Percentiles rank a stretch among this genome's conserved stretches.
Evolutionary conservation across 1,139 yeast genomes (phyloP).

Genomic region (Pichia sp.): DNA sequence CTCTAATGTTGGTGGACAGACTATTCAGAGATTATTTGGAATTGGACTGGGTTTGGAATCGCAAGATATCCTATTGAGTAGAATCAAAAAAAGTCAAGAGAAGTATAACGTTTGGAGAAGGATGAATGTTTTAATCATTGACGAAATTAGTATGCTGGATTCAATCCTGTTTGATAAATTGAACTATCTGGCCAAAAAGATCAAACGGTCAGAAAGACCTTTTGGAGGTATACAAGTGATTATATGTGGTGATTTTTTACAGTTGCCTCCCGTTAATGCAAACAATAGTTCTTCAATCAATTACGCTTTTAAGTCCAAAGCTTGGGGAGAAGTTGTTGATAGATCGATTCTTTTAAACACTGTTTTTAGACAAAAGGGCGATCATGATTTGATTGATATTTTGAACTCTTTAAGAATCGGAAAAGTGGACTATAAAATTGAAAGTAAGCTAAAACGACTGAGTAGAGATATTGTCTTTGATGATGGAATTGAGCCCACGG

Average conservation of each 20-base stretch:
- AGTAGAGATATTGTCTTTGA: slow-evolving; percentile 46
- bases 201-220: slow-evolving; percentile 40
- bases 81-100: slow-evolving; percentile 34
- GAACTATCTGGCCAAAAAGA: slow-evolving; percentile 46
- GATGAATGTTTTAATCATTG: slow-evolving; percentile 60
- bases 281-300: slow-evolving; percentile 16
- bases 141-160: slow-evolving; percentile 81
- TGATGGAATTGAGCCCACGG: slow-evolving; percentile 80
- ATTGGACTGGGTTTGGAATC: slow-evolving; percentile 60
- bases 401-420: slow-evolving; percentile 64
- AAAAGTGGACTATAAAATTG: slow-evolving; percentile 37
- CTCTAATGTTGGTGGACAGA: slow-evolving; percentile 75
- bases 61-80: slow-evolving; percentile 32
- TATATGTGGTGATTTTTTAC: slow-evolving; percentile 79
- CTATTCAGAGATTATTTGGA: slow-evolving; percentile 72
- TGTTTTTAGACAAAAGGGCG: slow-evolving; percentile 71
- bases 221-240: slow-evolving; percentile 82
- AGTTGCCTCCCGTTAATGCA: slow-evolving; percentile 67
- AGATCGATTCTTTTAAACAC: slow-evolving; percentile 51
- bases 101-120: slow-evolving; percentile 41
- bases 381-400: slow-evolving; percentile 58
- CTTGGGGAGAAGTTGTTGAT: slow-evolving; percentile 48
- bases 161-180: slow-evolving; percentile 58
- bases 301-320: slow-evolving; percentile 51
- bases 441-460: slow-evolving; percentile 37